A percentile compares a stretch with the other conserved stretches of the same genome.
phyloP scores from a whole-genome alignment of 148 eudicot genomes.

The Linanthus parryae region DNA sequence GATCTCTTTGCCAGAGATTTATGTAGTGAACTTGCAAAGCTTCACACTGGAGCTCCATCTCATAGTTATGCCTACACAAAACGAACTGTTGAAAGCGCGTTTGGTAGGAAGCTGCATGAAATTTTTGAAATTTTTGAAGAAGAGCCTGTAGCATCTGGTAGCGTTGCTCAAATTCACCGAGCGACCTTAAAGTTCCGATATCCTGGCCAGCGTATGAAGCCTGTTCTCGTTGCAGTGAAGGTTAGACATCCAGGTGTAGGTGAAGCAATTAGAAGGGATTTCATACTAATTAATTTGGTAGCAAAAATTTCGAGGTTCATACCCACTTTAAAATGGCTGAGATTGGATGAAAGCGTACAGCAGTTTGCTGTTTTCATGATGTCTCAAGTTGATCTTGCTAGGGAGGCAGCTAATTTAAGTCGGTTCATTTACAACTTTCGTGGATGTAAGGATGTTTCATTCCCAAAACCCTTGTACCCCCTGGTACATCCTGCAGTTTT shows the following conservation, averaged over 20 bases:
- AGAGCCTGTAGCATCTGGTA: slow-evolving; percentile 81
- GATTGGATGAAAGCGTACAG: slow-evolving; percentile 80
- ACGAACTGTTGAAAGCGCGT: slow-evolving; percentile 61
- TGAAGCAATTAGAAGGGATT: slow-evolving; percentile 79
- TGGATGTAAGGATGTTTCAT: slow-evolving; percentile 74
- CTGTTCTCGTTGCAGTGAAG: slow-evolving; percentile 71
- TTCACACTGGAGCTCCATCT: slow-evolving; percentile 71
- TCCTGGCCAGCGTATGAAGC: slow-evolving; percentile 55
- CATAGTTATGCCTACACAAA: slow-evolving; percentile 67
- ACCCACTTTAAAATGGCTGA: slow-evolving; percentile 72
- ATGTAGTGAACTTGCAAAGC: slow-evolving; percentile 56
- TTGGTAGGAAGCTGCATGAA: slow-evolving; percentile 65
- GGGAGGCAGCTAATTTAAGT: slow-evolving; percentile 89
- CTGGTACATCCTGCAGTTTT: slow-evolving; percentile 82
- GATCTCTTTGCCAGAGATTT: slow-evolving; percentile 75
- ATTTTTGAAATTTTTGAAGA: slow-evolving; percentile 80
- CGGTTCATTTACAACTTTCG: slow-evolving; percentile 81
- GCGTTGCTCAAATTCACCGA: slow-evolving; percentile 81
- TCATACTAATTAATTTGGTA: slow-evolving; percentile 49
- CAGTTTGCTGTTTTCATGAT: slow-evolving; percentile 90
- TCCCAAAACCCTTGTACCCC: slow-evolving; percentile 87
- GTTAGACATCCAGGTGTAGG: slow-evolving; percentile 91
- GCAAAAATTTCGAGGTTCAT: slow-evolving; percentile 56
- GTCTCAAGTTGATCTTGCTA: slow-evolving; percentile 93
- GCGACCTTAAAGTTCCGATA: slow-evolving; percentile 58